Percentiles rank a stretch among this genome's conserved stretches.
Conservation (phyloP, 1,284 basidiomycete genomes). For the Xerocomus cyaneibrunnescens region DNA sequence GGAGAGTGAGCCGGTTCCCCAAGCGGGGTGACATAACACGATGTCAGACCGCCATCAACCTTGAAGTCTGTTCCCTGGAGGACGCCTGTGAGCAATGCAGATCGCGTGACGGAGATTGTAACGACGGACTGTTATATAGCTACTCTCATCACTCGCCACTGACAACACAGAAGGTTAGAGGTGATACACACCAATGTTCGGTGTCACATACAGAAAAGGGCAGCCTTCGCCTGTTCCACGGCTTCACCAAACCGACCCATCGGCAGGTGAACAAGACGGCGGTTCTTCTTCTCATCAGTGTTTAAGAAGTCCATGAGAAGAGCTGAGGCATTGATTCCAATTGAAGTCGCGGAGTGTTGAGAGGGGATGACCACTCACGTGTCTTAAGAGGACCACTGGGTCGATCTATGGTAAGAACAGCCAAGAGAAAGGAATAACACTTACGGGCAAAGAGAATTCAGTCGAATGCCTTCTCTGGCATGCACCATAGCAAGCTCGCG, state of each 20-base stretch:
- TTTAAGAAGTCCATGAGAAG: constrained; percentile 98
- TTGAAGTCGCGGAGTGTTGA: background rate
- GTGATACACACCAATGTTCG: background rate
- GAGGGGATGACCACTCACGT: constrained; percentile 49
- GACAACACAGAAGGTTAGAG: constrained; percentile 13
- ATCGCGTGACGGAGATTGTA: background rate
- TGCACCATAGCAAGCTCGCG: constrained; percentile 97
- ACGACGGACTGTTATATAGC: constrained; percentile 72
- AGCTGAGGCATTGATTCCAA: constrained; percentile 44
- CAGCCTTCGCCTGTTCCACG: constrained; percentile 89
- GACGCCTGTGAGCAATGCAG: constrained; percentile 23
- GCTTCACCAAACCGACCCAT: constrained; percentile 98
- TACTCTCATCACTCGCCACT: constrained; percentile 86
- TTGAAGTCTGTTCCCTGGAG: constrained; percentile 87
- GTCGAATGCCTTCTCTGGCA: constrained; percentile 90
- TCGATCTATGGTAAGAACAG: constrained; percentile 1
- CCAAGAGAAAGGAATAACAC: constrained; percentile 32
- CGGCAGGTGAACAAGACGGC: constrained; percentile 88
- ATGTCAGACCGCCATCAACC: constrained; percentile 89
- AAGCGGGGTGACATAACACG: constrained; percentile 83
- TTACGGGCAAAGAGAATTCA: constrained; percentile 96
- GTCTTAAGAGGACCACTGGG: constrained; percentile 89
- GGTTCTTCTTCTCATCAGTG: constrained; percentile 93
- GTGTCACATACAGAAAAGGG: constrained; percentile 76
- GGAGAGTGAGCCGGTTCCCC: constrained; percentile 69